phyloP scores from a whole-genome alignment of 192 early-diverging fungal genomes.

The Gorgonomyces haynaldii region DNA sequence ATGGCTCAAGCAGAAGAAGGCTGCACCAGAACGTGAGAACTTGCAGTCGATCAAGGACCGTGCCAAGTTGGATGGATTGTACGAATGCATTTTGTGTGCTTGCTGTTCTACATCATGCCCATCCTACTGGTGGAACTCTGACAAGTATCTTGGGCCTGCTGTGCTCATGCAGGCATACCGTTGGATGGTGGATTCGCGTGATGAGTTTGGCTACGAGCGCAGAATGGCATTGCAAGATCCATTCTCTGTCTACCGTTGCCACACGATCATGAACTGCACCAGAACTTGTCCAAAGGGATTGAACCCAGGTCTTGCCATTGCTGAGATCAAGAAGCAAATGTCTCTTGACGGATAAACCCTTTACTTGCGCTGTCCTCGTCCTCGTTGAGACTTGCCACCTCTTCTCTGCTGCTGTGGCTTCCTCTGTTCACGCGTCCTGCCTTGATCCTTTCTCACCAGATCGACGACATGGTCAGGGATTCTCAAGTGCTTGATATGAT shows the following conservation, averaged over 20 bases:
- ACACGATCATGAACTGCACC: constrained; percentile 98
- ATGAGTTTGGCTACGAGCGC: constrained; percentile 79
- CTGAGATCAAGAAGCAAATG: constrained; percentile 91
- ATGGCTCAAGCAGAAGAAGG: constrained; percentile 80
- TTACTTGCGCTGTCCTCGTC: too few species aligned
- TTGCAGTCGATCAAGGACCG: constrained; percentile 88
- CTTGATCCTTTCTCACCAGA: constrained; percentile 71
- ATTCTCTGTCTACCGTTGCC: constrained; percentile 97
- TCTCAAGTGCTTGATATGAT: constrained; percentile 56
- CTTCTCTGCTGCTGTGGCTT: too few species aligned
- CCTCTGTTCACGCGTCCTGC: background rate
- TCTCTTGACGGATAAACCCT: constrained; percentile 42
- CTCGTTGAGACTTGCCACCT: too few species aligned
- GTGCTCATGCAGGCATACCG: constrained; percentile 96
- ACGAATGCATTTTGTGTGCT: constrained; percentile 96
- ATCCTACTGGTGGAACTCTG: constrained; percentile 92
- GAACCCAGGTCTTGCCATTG: constrained; percentile 93
- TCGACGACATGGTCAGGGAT: constrained; percentile 86
- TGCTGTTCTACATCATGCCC: constrained; percentile 96
- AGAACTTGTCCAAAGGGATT: constrained; percentile 97
- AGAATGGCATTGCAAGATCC: constrained; percentile 81
- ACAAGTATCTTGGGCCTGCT: constrained; percentile 83
- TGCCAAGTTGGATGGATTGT: constrained; percentile 88
- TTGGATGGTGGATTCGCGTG: constrained; percentile 96
- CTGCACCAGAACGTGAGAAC: constrained; percentile 66